These are phyloP conservation scores for Podaxis carcinomalis DNA, from an alignment of 768 basidiomycete species.

Conservation along the genomic window DNA sequence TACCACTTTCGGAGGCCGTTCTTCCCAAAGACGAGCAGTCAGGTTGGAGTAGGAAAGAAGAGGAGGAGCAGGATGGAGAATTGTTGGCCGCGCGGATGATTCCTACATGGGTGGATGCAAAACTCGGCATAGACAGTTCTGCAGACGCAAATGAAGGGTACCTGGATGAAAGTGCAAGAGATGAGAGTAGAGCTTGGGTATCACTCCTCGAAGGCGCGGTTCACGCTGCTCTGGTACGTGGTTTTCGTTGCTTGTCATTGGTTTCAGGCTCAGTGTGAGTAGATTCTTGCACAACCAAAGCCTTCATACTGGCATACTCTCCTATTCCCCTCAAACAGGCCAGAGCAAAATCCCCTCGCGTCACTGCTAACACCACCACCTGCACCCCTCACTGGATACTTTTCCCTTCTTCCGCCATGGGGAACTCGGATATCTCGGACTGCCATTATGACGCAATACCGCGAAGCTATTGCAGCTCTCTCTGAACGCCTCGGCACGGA, in stretches of 20 bases:
- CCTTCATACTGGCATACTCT: conserved; percentile 39
- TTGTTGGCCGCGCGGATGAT: conserved; percentile 66
- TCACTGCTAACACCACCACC: conserved; percentile 61
- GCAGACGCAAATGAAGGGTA: conserved; percentile 62
- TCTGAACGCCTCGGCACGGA: conserved; percentile 73
- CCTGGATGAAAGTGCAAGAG: conserved; percentile 47
- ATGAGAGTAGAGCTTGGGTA: conserved; percentile 83
- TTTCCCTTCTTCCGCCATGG: conserved; percentile 55
- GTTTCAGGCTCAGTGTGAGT: not conserved
- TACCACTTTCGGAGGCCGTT: conserved; percentile 31
- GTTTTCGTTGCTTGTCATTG: conserved; percentile 4
- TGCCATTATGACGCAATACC: conserved; percentile 54
- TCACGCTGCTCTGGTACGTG: conserved; percentile 68
- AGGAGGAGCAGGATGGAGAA: conserved; percentile 34
- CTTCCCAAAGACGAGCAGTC: conserved; percentile 7
- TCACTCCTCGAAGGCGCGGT: conserved; percentile 72
- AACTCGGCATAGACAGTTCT: conserved; percentile 33
- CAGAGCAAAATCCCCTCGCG: conserved; percentile 30
- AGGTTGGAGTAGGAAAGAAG: conserved; percentile 15
- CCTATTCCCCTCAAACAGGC: conserved; percentile 30
- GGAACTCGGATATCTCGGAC: conserved; percentile 52
- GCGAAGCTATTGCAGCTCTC: conserved; percentile 67
- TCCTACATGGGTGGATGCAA: conserved; percentile 68
- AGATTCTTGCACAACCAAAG: conserved; percentile 49
- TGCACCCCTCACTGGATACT: conserved; percentile 66